Percentiles rank a stretch among this genome's conserved stretches.
Evolutionary conservation across 2,329 filamentous ascomycete species (phyloP).

Genomic region (Colletotrichum gloeosporioides): DNA sequence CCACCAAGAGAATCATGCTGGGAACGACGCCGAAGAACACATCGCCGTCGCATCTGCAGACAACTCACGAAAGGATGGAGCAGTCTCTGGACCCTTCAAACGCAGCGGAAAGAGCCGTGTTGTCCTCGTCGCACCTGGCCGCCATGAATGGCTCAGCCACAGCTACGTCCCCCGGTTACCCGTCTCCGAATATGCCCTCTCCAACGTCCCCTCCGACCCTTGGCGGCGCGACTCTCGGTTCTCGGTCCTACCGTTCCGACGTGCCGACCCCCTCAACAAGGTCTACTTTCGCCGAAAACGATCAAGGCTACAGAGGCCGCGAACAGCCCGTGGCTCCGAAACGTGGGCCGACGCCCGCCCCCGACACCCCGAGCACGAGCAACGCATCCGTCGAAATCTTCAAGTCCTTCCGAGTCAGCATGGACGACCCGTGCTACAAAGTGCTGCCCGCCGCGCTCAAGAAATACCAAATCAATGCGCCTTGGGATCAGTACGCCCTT

Average conservation of each 20-base stretch:
- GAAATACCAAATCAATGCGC: slow-evolving; percentile 98
- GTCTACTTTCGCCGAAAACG: slow-evolving; percentile 53
- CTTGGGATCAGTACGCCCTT: slow-evolving; percentile 95
- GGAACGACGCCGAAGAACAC: slow-evolving; percentile 74
- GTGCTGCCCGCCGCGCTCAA: slow-evolving; percentile 94
- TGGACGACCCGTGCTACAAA: slow-evolving; percentile 98
- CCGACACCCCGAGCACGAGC: slow-evolving; percentile 62
- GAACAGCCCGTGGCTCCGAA: slow-evolving; percentile 53
- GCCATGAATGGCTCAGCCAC: slow-evolving; percentile 70
- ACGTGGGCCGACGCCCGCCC: slow-evolving; percentile 65
- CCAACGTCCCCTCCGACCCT: slow-evolving; percentile 70
- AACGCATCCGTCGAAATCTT: slow-evolving; percentile 87
- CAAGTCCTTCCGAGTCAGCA: slow-evolving; percentile 97
- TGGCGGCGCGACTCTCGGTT: slow-evolving; percentile 62
- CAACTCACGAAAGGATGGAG: slow-evolving; percentile 70
- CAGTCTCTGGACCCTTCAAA: slow-evolving; percentile 72
- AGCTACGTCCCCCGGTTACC: slow-evolving; percentile 54
- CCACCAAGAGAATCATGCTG: slow-evolving; percentile 76
- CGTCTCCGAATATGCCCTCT: slow-evolving; percentile 72
- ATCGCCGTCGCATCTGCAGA: slow-evolving; percentile 76
- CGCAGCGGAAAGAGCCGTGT: slow-evolving; percentile 69
- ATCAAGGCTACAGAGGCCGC: slow-evolving; percentile 30
- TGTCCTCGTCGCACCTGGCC: slow-evolving; percentile 72
- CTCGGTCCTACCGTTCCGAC: slow-evolving; percentile 63
- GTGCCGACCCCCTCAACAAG: slow-evolving; percentile 57